These are phyloP conservation scores for Calonectria fujianensis DNA, from an alignment of 2,329 filamentous ascomycete genomes.

Conservation along the genomic window DNA sequence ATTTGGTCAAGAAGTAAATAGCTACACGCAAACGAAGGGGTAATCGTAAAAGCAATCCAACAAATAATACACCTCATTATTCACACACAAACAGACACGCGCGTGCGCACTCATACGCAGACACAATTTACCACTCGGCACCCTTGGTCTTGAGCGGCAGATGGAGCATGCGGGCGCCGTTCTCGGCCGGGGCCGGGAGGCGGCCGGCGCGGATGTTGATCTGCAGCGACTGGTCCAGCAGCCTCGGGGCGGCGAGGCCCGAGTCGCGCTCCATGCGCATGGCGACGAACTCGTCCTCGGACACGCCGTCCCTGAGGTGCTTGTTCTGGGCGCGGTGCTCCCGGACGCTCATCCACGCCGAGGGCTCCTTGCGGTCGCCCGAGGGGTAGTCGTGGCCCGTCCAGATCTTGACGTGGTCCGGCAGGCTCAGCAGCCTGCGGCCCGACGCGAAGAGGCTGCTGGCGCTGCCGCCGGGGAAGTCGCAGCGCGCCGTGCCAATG, in stretches of 20 bases:
- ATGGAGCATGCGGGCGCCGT: conserved; percentile 60
- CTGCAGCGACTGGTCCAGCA: conserved; percentile 71
- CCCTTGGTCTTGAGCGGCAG: conserved; percentile 58
- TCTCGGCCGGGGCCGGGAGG: conserved; percentile 60
- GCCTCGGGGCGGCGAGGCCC: conserved; percentile 64
- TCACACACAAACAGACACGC: too few species aligned
- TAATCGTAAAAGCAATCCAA: background rate
- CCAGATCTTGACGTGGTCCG: conserved; percentile 68
- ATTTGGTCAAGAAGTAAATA: background rate
- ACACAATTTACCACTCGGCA: conserved; percentile 8
- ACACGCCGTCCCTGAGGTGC: conserved; percentile 66
- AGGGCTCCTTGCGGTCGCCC: conserved; percentile 55
- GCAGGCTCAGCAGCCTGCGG: conserved; percentile 64
- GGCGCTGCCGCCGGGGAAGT: conserved; percentile 72
- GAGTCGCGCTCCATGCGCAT: conserved; percentile 66
- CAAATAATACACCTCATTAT: background rate
- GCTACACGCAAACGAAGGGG: background rate
- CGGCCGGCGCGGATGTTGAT: conserved; percentile 71
- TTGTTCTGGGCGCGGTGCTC: conserved; percentile 69
- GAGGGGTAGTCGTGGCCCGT: conserved; percentile 74
- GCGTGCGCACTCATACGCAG: background rate
- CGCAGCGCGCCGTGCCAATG: conserved; percentile 71
- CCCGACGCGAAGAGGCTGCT: conserved; percentile 65
- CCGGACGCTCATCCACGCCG: conserved; percentile 66
- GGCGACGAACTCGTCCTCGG: conserved; percentile 66